These are phyloP conservation scores for Zychaea mexicana DNA, from an alignment of 371 early-diverging fungal species.

Conservation along the genomic window DNA sequence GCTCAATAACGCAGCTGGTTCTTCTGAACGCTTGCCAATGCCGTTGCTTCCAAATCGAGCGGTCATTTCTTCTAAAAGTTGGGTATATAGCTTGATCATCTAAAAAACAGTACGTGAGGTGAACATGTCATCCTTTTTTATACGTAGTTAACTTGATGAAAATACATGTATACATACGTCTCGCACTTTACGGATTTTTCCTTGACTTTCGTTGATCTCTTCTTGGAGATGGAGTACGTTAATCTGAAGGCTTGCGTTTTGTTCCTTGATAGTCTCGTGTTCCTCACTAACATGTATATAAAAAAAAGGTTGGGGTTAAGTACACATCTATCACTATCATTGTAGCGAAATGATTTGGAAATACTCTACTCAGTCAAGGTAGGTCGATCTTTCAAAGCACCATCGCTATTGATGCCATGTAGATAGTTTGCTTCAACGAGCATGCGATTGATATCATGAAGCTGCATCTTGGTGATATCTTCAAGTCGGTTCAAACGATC, in stretches of 20 bases:
- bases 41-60: constrained; percentile 32
- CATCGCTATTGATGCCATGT: constrained; percentile 44
- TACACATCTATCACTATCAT: background rate
- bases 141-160: background rate
- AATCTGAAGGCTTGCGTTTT: constrained; percentile 61
- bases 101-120: background rate
- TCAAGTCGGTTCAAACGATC: constrained; percentile 64
- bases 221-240: constrained; percentile 66
- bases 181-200: constrained; percentile 76
- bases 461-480: constrained; percentile 64
- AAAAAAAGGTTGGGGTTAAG: background rate
- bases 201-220: constrained; percentile 70
- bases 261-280: constrained; percentile 62
- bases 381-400: constrained; percentile 29
- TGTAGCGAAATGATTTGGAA: background rate
- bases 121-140: background rate
- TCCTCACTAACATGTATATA: constrained; percentile 29
- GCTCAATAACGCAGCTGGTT: constrained; percentile 21
- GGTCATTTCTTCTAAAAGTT: constrained; percentile 53
- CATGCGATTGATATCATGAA: constrained; percentile 71
- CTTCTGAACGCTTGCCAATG: constrained; percentile 28
- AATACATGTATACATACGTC: constrained; percentile 52
- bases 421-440: constrained; percentile 61
- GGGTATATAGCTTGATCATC: constrained; percentile 61
- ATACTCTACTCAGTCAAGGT: constrained; percentile 46